Base-by-base conservation (phyloP, 176 grass and related monocot species). In the Paspalum vaginatum region DNA sequence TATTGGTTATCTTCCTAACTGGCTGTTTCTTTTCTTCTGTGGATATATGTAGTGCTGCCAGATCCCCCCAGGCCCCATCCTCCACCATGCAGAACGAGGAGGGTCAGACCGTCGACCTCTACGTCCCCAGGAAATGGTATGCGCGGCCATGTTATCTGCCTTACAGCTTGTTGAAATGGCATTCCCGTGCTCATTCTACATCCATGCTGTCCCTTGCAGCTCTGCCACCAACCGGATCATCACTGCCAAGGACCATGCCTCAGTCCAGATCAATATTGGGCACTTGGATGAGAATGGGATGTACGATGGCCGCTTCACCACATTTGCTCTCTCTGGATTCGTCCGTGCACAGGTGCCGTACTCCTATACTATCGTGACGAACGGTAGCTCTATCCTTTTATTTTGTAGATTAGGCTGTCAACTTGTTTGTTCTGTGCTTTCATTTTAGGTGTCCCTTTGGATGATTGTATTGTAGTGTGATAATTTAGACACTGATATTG, bases 241-340 rank as follows among this genome's bases (percentile, higher is more conserved):
- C 70, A 89, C 70, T 11, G 82, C 82, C 53, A 89, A 89, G 81
- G 92, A 95, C 70, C 89, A 95, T n/a, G 92, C 92, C 25, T 95
- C 92, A 22, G 89, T 95, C 77, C 89, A 89, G 78, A 85, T 95
- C 80, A 95, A 92, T 56, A 74, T 91, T 42, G 92, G 89, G 14
- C 92, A 91, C 14, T 9, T 94, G 20, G 89, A 94, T 73, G 87
- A 94, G 89, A 94, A 91, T 55, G 92, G 89, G 5, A 26, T 94
- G 58, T 91, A 91, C 10, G 82, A 85, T 47, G 92, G 84, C 44
- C 87, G 68, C 56, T 89, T 83, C 72, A 83, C 86, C 77, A 94
- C 89, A 13, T 94, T 85, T 66, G 87, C 92, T 59, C 89, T 94
- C 77, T 89, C 76, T 84, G 86, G 89, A 7, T 94, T 88, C 27